phyloP scores from a whole-genome alignment of 441 rosid species.

The Gossypium davidsonii region DNA sequence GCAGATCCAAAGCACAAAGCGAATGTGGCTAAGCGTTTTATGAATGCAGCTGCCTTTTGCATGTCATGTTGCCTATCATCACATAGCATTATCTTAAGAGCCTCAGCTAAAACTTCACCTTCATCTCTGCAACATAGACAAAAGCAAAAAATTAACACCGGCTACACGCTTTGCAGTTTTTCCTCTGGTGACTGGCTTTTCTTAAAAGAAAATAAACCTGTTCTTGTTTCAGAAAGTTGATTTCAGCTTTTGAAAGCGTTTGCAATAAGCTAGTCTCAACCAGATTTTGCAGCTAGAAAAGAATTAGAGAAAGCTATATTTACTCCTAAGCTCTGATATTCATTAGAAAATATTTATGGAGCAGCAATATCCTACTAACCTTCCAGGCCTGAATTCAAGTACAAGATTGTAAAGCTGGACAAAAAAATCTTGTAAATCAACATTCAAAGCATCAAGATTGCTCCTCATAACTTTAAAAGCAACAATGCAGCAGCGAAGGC shows the following conservation, averaged over 20 bases:
- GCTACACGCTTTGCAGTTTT: neutral
- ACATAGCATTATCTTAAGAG: conserved; percentile 85
- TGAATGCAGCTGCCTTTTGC: conserved; percentile 95
- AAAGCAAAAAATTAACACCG: neutral
- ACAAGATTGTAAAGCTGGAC: conserved; percentile 82
- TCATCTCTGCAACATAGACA: conserved; percentile 52
- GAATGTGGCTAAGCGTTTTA: conserved; percentile 84
- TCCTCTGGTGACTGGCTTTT: neutral
- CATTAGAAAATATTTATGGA: neutral
- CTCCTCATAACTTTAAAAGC: conserved; percentile 94
- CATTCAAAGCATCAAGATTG: conserved; percentile 86
- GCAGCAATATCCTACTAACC: conserved; percentile 45
- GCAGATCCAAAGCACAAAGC: conserved; percentile 76
- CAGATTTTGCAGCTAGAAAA: no score
- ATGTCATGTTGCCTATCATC: conserved; percentile 95
- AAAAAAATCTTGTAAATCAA: conserved; percentile 88
- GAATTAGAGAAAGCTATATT: neutral
- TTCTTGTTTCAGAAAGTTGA: neutral
- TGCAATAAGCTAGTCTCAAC: no score
- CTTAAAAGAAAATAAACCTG: neutral
- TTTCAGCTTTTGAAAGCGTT: neutral
- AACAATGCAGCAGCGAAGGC: conserved; percentile 81
- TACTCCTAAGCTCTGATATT: neutral
- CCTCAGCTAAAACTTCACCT: conserved; percentile 80
- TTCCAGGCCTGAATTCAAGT: conserved; percentile 89